Conservation (phyloP, 768 basidiomycete genomes). For the Russula olivacea region DNA sequence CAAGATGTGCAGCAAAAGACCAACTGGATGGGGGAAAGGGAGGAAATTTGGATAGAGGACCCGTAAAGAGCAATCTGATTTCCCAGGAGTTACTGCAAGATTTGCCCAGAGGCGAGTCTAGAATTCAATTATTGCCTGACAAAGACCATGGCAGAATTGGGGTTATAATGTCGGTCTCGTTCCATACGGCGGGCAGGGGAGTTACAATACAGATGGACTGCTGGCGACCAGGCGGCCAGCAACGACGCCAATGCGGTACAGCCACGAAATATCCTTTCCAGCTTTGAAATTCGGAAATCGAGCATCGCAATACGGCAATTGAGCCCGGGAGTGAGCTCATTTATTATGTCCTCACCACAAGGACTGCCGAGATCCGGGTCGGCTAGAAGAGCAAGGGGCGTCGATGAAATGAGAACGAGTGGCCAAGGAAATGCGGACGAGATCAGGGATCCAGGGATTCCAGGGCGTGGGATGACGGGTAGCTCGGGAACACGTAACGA, state of each 20-base stretch:
- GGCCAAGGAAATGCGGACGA: neutral
- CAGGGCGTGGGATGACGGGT: neutral
- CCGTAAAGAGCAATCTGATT: neutral
- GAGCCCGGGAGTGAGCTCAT: slow-evolving; percentile 12
- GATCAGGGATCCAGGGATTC: neutral
- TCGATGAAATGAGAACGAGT: neutral
- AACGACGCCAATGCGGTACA: slow-evolving; percentile 5
- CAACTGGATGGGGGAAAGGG: neutral
- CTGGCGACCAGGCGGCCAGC: neutral
- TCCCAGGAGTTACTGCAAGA: slow-evolving; percentile 1
- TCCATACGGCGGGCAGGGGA: slow-evolving; percentile 2
- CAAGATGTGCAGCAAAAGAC: neutral
- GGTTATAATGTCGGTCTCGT: slow-evolving; percentile 6
- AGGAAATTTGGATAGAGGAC: neutral
- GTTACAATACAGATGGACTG: neutral
- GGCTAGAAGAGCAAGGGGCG: neutral
- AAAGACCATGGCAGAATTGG: slow-evolving; percentile 13
- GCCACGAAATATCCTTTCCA: neutral
- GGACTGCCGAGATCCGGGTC: neutral
- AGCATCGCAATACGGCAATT: slow-evolving; percentile 2
- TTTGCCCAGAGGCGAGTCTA: slow-evolving; percentile 8
- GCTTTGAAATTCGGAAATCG: slow-evolving; percentile 5
- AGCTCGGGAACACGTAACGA: neutral
- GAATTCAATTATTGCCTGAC: slow-evolving; percentile 1
- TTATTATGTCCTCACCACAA: neutral